Evolutionary conservation across 2,329 filamentous ascomycete genomes (phyloP), one percentile per base, ranked within the genome.

Genomic region (Aaosphaeria pasadenensis): DNA sequence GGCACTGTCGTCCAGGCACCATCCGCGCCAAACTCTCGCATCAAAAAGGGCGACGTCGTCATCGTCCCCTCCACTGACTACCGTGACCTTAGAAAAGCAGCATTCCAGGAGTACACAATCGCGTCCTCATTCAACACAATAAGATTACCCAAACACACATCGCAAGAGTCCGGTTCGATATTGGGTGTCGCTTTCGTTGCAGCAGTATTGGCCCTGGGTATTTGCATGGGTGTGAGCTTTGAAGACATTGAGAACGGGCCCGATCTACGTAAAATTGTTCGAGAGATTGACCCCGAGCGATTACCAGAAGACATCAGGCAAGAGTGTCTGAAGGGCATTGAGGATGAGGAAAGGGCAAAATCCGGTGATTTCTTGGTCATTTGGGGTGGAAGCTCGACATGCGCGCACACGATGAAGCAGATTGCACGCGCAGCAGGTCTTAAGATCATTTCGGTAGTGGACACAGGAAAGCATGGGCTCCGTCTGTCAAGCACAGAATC

Each of bases 21-120:
- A 31, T 60, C 66, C 46, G 60, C 61, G 24, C 11, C 31, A 7
- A 61, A 64, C 17, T 5, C 30, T 3, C 77, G 83, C 43, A 71
- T 88, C 24, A 74, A 74, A 44, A 35, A 55, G 32, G 61, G 61
- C 30, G 61, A 64, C 32, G 13, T 61, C 32, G 72, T 76, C 7
- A 77, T 87, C 32, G 81, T 82, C n/a, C 83, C 87, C 11, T 88
- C 85, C 0, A 89, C 86, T 30, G 86, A 89, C 69, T 89, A 89
- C 60, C 79, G 86, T 11, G 86, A 89, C 58, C 75, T 83, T 17
- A 78, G 86, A 32, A 89, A 89, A 66, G 84, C 84, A 1, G 83
- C 85, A 1, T 89, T 85, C 62, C 86, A 89, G 64, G 74, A 88
- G 61, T 89, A 86, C 55, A 81, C 82, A 13, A 75, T 88, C 4